These are phyloP conservation scores for Alisma plantagoaquatica DNA, from an alignment of 106 monocot genomes.

Conservation along the genomic window DNA sequence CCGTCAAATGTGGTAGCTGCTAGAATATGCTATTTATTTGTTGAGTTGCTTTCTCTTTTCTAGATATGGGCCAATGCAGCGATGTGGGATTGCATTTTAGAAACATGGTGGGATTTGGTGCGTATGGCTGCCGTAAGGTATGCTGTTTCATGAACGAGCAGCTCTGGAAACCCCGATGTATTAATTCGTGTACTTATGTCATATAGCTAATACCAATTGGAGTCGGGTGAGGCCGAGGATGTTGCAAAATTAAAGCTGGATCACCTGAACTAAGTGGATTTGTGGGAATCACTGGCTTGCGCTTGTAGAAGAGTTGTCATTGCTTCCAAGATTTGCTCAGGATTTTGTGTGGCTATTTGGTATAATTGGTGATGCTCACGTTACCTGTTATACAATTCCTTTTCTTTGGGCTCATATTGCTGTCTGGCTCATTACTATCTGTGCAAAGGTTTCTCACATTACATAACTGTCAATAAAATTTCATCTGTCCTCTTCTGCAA, in stretches of 20 bases:
- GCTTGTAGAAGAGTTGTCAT: constrained; percentile 11
- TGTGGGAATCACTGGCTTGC: neutral
- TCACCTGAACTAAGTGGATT: no score
- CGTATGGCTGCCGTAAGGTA: constrained; percentile 21
- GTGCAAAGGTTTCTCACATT: neutral
- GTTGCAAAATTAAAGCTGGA: neutral
- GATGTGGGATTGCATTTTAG: constrained; percentile 51
- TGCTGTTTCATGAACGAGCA: constrained; percentile 25
- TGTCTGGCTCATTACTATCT: neutral
- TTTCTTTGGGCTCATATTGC: neutral
- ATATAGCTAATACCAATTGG: constrained; percentile 2
- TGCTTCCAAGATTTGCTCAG: neutral
- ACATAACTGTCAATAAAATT: neutral
- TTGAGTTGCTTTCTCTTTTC: no score
- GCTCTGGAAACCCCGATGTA: constrained; percentile 7
- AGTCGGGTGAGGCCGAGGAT: constrained; percentile 5
- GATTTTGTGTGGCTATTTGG: constrained; percentile 7
- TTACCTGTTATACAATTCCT: neutral
- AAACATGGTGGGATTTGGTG: constrained; percentile 34
- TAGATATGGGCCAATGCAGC: constrained; percentile 55
- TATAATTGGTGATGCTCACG: neutral
- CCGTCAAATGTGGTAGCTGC: no score
- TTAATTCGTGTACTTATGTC: constrained; percentile 2
- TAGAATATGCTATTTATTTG: no score
- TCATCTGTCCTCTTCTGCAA: no score